These are phyloP conservation scores for Stereocaulon alpinum DNA, from an alignment of 495 filamentous ascomycete genomes.

Conservation along the genomic window DNA sequence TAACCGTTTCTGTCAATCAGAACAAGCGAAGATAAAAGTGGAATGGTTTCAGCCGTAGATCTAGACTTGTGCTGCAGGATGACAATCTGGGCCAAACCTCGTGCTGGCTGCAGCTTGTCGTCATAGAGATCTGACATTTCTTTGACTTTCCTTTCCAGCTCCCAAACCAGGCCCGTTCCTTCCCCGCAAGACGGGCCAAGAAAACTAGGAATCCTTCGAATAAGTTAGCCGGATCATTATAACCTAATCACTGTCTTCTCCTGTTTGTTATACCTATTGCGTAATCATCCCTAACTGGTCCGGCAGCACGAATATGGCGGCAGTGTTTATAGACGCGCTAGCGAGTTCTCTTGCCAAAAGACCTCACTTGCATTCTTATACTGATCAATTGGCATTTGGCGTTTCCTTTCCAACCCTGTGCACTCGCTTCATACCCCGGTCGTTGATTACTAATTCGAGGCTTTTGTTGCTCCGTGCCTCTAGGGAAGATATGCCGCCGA, in stretches of 20 bases:
- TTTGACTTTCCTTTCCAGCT: not conserved
- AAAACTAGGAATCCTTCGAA: too few species aligned
- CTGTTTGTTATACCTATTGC: not conserved
- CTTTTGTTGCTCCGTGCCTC: not conserved
- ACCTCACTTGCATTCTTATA: not conserved
- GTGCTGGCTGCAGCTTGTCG: not conserved
- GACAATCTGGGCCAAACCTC: not conserved
- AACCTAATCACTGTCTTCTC: not conserved
- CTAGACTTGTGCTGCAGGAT: slow-evolving; percentile 1
- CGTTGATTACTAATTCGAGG: slow-evolving; percentile 4
- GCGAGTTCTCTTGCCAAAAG: slow-evolving; percentile 1
- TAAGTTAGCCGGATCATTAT: not conserved
- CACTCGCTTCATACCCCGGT: not conserved
- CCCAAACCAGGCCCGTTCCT: not conserved
- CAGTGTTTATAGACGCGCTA: not conserved
- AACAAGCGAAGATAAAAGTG: not conserved
- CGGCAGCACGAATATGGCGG: not conserved
- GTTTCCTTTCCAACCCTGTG: not conserved
- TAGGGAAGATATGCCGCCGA: not conserved
- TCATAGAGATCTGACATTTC: not conserved
- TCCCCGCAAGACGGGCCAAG: not conserved
- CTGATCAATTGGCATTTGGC: not conserved
- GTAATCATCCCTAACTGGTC: not conserved
- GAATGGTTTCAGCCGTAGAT: not conserved
- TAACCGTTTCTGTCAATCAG: not conserved